Evolutionary conservation across 495 filamentous ascomycete genomes (phyloP), one percentile per base, ranked within the genome.

Genomic region (Annulohypoxylon nitens): DNA sequence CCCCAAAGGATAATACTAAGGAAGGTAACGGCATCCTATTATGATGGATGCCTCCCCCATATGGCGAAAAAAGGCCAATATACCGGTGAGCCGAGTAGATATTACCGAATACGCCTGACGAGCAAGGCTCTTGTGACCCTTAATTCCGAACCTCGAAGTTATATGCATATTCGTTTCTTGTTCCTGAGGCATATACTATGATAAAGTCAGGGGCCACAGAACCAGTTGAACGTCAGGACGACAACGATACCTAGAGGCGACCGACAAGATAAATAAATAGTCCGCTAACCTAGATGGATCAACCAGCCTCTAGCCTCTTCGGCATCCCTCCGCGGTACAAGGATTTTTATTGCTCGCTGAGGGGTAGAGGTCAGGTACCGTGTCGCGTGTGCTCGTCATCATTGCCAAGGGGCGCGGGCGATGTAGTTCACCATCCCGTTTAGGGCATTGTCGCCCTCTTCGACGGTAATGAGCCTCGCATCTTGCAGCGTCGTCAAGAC

Each of bases 401-500:
- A 78, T 68, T 72, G 72, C 77, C 77, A 78, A 10, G 77, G 77
- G 11, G 77, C 77, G 39, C 71, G 77, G 33, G 77, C 75, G 39
- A 78, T 77, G 62, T 77, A 74, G 33, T 78, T 77, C 11, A 78
- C 77, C 77, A 78, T 78, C 18, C 75, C 69, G 57, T 78, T 77
- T 33, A 78, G 50, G 4, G 77, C 77, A 36, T 75, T 75, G 16
- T 78, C 77, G 8, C 77, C 77, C 41, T 78, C 77, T 34, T 78
- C 77, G 9, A 62, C 77, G 12, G 77, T 78, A 34, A 78, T 78
- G 14, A 78, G 62, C 23, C 54, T 74, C 30, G 72, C 75, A 11
- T 78, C 77, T 71, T 78, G 77, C 66, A 78, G 70, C 48, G 75
- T 68, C 55, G 77, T 78, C 65, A 78, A 67, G 48, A 75, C 77